These are phyloP conservation scores for Yarrowia divulgata DNA, from an alignment of 805 yeast genomes.

Conservation along the genomic window DNA sequence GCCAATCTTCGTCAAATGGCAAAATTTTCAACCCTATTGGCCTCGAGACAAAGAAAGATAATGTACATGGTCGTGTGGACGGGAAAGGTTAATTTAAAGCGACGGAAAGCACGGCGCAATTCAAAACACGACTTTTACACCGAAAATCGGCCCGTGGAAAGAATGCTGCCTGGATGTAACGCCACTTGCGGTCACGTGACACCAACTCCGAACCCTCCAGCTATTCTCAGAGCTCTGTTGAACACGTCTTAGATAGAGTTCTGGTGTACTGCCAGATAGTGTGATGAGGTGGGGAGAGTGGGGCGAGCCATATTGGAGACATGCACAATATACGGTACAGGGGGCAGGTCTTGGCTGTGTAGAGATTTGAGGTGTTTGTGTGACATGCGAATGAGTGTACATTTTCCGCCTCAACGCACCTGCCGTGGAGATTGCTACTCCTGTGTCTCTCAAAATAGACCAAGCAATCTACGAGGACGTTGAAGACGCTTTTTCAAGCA, in stretches of 20 bases:
- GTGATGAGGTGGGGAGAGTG: constrained; percentile 25
- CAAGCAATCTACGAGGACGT: constrained; percentile 7
- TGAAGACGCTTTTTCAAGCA: constrained; percentile 1
- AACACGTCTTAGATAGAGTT: not conserved
- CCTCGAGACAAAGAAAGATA: constrained; percentile 29
- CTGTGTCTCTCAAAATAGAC: constrained; percentile 3
- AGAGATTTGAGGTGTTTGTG: not conserved
- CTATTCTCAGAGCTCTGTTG: not conserved
- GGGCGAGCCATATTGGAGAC: not conserved
- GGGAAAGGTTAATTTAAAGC: not conserved
- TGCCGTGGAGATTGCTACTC: not conserved
- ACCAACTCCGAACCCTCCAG: not conserved
- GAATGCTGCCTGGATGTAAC: too few relatives aligned
- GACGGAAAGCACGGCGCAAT: constrained; percentile 20
- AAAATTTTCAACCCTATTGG: constrained; percentile 20
- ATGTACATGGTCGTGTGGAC: constrained; percentile 31
- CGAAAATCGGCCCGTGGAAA: not conserved
- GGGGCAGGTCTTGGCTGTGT: not conserved
- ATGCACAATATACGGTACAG: not conserved
- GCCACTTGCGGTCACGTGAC: not conserved
- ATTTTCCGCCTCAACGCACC: not conserved
- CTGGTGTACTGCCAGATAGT: constrained; percentile 21
- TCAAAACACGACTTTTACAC: constrained; percentile 8
- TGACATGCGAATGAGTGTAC: not conserved
- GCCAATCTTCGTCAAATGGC: constrained; percentile 3